Base-by-base conservation (phyloP, 1,284 basidiomycete species). In the Trichosporon ovoides region DNA sequence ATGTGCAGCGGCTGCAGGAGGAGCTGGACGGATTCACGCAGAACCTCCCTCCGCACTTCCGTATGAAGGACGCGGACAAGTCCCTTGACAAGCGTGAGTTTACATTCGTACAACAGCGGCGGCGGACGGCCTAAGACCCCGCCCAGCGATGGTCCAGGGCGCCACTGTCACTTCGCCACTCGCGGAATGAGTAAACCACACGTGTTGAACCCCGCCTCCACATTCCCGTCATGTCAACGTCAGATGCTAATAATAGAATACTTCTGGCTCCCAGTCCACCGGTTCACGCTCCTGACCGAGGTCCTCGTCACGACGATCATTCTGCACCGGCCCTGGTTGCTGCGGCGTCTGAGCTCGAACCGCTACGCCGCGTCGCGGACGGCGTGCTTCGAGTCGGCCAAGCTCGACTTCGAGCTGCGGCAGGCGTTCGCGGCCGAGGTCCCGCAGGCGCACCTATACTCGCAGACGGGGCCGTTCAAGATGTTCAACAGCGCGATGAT, bases 1-100 rank as follows among this genome's bases (percentile, higher is more conserved):
- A 96, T 68, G 90, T 94, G 37, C 77, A 89, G 40, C 79, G 82
- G 1, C 81, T 97, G 51, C 93, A 97, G 69, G 88, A 91, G 38
- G 91, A 96, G 63, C 78, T 97, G 16, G 80, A 91, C 57, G 84
- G 83, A 66, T 94, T 92, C 72, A 84, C 89, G 60, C 80, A 83
- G 49, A 79, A 80, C 56, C 80, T 95, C 19, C 92, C 92, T 7
- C 85, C 87, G 12, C 71, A 73, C 59, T 77, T 74, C 65, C 66
- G 73, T 52, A 75, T 92, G 68, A 70, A 74, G 48, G 82, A 87
- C 38, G 86, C 91, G 2, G 89, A 94, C 73, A 87, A 82, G 54
- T 87, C 85, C 12, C 80, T 91, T 46, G 91, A 94, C 74, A 81
- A 84, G 34, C 66, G 70, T 73, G 38, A 57, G 70, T 65, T n/a